These are phyloP conservation scores for Somion occarium DNA, from an alignment of 1,284 basidiomycete species.

Conservation along the genomic window DNA sequence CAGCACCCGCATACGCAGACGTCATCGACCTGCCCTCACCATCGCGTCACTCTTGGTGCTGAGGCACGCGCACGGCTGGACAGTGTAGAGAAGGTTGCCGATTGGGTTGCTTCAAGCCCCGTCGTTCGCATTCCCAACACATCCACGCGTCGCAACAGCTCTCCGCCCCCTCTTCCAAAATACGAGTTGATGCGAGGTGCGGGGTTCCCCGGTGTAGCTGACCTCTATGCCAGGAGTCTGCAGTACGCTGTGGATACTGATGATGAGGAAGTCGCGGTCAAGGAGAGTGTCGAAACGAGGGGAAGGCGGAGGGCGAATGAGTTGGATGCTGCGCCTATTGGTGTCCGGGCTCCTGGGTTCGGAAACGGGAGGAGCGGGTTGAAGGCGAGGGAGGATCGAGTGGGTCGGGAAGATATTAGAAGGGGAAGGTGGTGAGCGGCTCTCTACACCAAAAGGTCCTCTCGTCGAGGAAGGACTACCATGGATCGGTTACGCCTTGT, in stretches of 20 bases:
- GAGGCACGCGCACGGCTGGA: conserved; percentile 25
- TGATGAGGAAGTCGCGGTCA: conserved; percentile 13
- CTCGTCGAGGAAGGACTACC: not conserved
- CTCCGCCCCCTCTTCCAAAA: conserved; percentile 21
- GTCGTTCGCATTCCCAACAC: conserved; percentile 17
- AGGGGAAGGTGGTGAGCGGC: not conserved
- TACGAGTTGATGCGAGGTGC: conserved; percentile 14
- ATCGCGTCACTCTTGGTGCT: conserved; percentile 12
- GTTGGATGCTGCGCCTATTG: conserved; percentile 17
- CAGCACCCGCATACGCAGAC: conserved; percentile 3
- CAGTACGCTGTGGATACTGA: conserved; percentile 16
- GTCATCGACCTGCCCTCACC: conserved; percentile 4
- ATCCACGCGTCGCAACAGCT: conserved; percentile 23
- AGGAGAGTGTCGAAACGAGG: conserved; percentile 11
- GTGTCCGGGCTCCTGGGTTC: conserved; percentile 20
- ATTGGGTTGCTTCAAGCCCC: conserved; percentile 30
- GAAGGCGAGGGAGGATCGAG: conserved; percentile 20
- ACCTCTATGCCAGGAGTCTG: conserved; percentile 10
- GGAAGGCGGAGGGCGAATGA: conserved; percentile 24
- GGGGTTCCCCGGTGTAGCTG: conserved; percentile 15
- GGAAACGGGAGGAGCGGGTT: conserved; percentile 27
- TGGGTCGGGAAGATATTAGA: conserved; percentile 1
- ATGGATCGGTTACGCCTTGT: not conserved
- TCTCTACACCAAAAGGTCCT: not conserved
- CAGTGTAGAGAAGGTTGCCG: conserved; percentile 29